These are phyloP conservation scores for Aspergillus taichungensis DNA, from an alignment of 495 filamentous ascomycete species.

Conservation along the genomic window DNA sequence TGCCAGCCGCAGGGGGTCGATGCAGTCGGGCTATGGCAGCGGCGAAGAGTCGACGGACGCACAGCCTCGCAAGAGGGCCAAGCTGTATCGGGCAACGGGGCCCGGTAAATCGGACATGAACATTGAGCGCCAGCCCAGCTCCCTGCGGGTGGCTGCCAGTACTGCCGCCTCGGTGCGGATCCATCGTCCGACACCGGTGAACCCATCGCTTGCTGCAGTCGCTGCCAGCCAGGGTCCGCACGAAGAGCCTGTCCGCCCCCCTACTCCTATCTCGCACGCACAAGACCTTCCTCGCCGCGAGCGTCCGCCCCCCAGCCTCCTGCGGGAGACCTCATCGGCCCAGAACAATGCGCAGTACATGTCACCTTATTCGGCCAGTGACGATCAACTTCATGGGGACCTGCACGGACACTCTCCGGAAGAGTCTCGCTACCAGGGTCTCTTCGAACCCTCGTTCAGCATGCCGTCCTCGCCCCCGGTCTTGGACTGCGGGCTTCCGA, in stretches of 20 bases:
- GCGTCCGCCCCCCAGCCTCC: slow-evolving; percentile 26
- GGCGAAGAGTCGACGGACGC: slow-evolving; percentile 59
- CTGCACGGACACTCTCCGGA: slow-evolving; percentile 34
- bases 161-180: slow-evolving; percentile 81
- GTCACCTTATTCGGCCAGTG: slow-evolving; percentile 41
- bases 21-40: slow-evolving; percentile 54
- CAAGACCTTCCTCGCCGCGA: slow-evolving; percentile 25
- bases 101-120: slow-evolving; percentile 58
- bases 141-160: slow-evolving; percentile 79
- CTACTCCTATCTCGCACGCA: slow-evolving; percentile 63
- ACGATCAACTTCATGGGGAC: slow-evolving; percentile 25
- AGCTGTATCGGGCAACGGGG: slow-evolving; percentile 58
- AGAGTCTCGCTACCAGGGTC: slow-evolving; percentile 37
- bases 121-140: slow-evolving; percentile 59
- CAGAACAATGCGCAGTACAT: slow-evolving; percentile 27
- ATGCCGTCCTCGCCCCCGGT: slow-evolving; percentile 77
- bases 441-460: slow-evolving; percentile 42
- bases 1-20: slow-evolving; percentile 25
- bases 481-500: slow-evolving; percentile 45
- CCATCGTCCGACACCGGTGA: slow-evolving; percentile 63
- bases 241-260: slow-evolving; percentile 72
- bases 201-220: slow-evolving; percentile 39
- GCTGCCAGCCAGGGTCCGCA: slow-evolving; percentile 40
- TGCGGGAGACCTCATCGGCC: slow-evolving; percentile 34
- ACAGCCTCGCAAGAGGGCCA: slow-evolving; percentile 60